Evolutionary conservation across 164 flowering plant species (phyloP).

Genomic region (Buxus sempervirens): DNA sequence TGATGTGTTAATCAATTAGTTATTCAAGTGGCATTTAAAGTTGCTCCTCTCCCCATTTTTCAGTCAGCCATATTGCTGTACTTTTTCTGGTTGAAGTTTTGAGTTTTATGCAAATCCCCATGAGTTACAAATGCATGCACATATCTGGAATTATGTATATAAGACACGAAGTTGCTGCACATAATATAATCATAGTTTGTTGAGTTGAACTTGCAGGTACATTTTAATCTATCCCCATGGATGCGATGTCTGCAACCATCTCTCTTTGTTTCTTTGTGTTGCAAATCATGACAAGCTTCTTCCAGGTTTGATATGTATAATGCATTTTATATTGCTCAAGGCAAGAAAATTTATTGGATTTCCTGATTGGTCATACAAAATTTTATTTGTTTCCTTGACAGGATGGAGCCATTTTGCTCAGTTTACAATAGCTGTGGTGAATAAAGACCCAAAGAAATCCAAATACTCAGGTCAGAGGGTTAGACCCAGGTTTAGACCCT

Average conservation of each 20-base stretch:
- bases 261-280: slow-evolving; percentile 96
- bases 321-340: background rate
- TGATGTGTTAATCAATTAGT: too few species aligned
- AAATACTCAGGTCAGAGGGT: slow-evolving; percentile 81
- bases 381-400: slow-evolving; percentile 22
- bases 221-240: slow-evolving; percentile 97
- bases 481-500: background rate
- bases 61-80: too few species aligned
- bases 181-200: slow-evolving; percentile 6
- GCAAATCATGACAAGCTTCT: slow-evolving; percentile 99
- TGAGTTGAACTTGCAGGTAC: slow-evolving; percentile 52
- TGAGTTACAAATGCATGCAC: background rate
- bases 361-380: background rate
- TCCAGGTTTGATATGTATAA: slow-evolving; percentile 63
- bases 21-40: background rate
- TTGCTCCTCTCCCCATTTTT: too few species aligned
- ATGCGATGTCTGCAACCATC: slow-evolving; percentile 94
- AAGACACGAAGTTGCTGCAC: background rate
- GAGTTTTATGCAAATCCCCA: background rate
- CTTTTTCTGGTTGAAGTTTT: background rate
- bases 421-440: slow-evolving; percentile 92
- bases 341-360: background rate
- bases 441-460: slow-evolving; percentile 94
- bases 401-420: slow-evolving; percentile 99
- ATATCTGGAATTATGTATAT: background rate